Conservation (phyloP, 768 basidiomycete species). For the Rubroboletus pulcherrimus region DNA sequence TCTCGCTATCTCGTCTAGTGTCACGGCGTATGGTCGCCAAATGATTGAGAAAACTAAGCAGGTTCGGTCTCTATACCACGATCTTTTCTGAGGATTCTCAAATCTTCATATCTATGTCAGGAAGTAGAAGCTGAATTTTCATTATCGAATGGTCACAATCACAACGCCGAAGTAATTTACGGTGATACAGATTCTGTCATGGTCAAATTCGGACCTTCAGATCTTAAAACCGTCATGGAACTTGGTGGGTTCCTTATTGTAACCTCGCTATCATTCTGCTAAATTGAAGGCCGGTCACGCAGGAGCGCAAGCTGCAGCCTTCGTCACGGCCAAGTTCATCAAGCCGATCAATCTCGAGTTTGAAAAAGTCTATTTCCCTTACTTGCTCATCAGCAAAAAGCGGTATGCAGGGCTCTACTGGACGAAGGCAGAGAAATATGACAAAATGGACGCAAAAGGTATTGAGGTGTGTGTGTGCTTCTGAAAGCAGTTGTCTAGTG, state of each 20-base stretch:
- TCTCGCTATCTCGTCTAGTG: constrained; percentile 91
- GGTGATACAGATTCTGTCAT: constrained; percentile 99
- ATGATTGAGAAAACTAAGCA: constrained; percentile 98
- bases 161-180: constrained; percentile 94
- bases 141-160: constrained; percentile 75
- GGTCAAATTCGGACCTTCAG: constrained; percentile 92
- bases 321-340: constrained; percentile 87
- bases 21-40: constrained; percentile 94
- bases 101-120: constrained; percentile 21
- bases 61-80: constrained; percentile 35
- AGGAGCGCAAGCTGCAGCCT: constrained; percentile 91
- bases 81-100: not conserved
- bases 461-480: constrained; percentile 71
- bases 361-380: constrained; percentile 99
- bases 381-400: constrained; percentile 97
- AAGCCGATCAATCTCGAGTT: constrained; percentile 98
- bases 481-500: not conserved
- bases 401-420: constrained; percentile 98
- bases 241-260: constrained; percentile 54
- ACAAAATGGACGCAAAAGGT: constrained; percentile 99
- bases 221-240: constrained; percentile 84
- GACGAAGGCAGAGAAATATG: constrained; percentile 92
- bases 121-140: constrained; percentile 90
- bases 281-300: not conserved
- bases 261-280: not conserved